A percentile compares a stretch with the other conserved stretches of the same genome.
phyloP scores from a whole-genome alignment of 164 flowering plant species.

The Magnolia officinalis region DNA sequence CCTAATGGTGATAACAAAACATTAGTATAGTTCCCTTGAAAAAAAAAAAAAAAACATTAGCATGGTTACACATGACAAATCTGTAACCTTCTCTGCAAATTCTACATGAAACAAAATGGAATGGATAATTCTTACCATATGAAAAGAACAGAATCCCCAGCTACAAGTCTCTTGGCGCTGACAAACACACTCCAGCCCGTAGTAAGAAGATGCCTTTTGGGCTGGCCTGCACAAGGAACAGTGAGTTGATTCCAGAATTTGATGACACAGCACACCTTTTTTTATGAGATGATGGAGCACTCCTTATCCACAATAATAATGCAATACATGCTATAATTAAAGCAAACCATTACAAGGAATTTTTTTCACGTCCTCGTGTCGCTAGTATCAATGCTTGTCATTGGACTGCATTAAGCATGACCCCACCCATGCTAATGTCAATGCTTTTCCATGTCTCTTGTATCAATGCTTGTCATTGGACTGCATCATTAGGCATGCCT shows the following conservation, averaged over 20 bases:
- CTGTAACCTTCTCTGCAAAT: not conserved
- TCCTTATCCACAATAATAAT: not conserved
- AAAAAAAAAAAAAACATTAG: not conserved
- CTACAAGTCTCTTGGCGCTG: conserved; percentile 78
- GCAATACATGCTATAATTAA: not conserved
- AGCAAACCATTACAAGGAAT: not conserved
- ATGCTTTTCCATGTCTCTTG: too few relatives aligned
- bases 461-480: too few relatives aligned
- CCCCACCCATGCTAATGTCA: too few relatives aligned
- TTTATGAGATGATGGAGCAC: not conserved
- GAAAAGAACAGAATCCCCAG: conserved; percentile 84
- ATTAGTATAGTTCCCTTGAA: not conserved
- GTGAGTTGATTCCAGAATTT: not conserved
- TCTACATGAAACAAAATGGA: not conserved
- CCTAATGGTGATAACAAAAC: conserved; percentile 30
- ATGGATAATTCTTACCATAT: conserved; percentile 46
- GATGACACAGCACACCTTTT: not conserved
- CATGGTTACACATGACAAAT: not conserved
- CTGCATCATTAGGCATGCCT: too few relatives aligned
- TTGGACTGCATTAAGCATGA: too few relatives aligned
- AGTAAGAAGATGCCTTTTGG: conserved; percentile 88
- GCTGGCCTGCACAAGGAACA: conserved; percentile 61
- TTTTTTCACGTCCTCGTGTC: too few relatives aligned
- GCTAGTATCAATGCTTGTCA: too few relatives aligned
- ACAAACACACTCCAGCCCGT: conserved; percentile 94